Percentiles rank a stretch among this genome's conserved stretches.
Conservation (phyloP, 2,329 filamentous ascomycete genomes). For the Elsinoe ampelina region DNA sequence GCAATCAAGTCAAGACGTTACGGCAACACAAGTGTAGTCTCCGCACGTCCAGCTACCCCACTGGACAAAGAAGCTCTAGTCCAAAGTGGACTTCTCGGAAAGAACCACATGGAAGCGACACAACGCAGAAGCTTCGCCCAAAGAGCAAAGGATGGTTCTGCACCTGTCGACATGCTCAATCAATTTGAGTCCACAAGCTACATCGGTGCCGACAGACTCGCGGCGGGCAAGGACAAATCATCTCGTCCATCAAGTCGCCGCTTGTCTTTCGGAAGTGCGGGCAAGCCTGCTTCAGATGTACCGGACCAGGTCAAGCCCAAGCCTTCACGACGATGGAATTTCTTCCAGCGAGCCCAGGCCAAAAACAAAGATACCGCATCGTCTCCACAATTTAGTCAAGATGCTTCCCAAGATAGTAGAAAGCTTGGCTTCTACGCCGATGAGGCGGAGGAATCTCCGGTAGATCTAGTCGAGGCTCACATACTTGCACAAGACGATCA, state of each 20-base stretch:
- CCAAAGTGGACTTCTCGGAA: slow-evolving; percentile 13
- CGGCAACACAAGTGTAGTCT: not conserved
- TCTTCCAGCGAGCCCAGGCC: slow-evolving; percentile 45
- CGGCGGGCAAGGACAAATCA: not conserved
- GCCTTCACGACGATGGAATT: slow-evolving; percentile 45
- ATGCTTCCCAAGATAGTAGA: not conserved
- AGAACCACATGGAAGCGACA: not conserved
- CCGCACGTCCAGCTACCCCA: not conserved
- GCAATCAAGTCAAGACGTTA: not conserved
- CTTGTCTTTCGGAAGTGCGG: not conserved
- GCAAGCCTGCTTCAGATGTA: not conserved
- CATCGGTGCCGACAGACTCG: not conserved
- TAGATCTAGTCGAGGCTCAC: slow-evolving; percentile 38
- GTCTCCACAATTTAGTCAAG: slow-evolving; percentile 16
- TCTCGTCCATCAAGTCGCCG: not conserved
- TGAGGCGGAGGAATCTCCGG: slow-evolving; percentile 17
- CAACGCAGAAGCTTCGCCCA: not conserved
- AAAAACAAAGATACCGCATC: slow-evolving; percentile 22
- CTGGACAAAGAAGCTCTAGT: slow-evolving; percentile 26
- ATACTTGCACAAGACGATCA: slow-evolving; percentile 35
- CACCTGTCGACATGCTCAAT: not conserved
- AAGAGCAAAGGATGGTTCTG: not conserved
- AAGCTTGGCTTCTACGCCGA: slow-evolving; percentile 5
- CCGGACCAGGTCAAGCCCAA: slow-evolving; percentile 22
- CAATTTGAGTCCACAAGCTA: slow-evolving; percentile 7